Percentiles rank a stretch among this genome's conserved stretches.
These are phyloP conservation scores for Backusella tarrabulga DNA, from an alignment of 192 early-diverging fungal species.

Conservation along the genomic window DNA sequence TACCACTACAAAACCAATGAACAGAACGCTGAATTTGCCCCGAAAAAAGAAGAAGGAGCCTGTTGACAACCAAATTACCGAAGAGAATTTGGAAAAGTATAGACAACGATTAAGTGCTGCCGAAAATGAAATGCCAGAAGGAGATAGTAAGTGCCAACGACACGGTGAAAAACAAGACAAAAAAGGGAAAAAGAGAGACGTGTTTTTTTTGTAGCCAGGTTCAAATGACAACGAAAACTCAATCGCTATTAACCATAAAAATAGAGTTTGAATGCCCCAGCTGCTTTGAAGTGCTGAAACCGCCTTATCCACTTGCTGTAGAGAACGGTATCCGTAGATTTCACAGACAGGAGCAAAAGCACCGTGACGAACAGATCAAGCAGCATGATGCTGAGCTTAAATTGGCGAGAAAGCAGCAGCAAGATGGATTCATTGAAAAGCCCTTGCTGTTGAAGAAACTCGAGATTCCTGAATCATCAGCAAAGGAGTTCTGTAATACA, in stretches of 20 bases:
- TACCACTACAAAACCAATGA: not conserved
- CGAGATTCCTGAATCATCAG: slow-evolving; percentile 1
- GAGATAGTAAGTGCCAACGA: not conserved
- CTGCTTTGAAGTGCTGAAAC: not conserved
- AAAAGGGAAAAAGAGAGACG: not conserved
- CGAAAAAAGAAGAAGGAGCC: not conserved
- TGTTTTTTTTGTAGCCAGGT: not conserved
- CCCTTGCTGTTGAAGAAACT: not conserved
- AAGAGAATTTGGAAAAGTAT: not conserved
- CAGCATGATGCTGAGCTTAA: slow-evolving; percentile 3
- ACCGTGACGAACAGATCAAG: not conserved
- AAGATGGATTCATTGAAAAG: not conserved
- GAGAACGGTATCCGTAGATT: not conserved
- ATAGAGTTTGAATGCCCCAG: not conserved
- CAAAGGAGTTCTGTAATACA: slow-evolving; percentile 39
- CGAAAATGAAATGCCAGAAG: not conserved
- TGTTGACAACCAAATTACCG: not conserved
- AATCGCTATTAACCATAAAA: not conserved
- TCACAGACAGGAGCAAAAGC: not conserved
- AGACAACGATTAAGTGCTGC: not conserved
- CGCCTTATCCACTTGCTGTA: not conserved
- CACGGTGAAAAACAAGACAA: not conserved
- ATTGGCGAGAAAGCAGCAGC: not conserved
- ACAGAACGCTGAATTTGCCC: not conserved
- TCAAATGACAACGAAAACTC: not conserved